These are phyloP conservation scores for Leccinum insolens DNA, from an alignment of 1,284 basidiomycete species.

Conservation along the genomic window DNA sequence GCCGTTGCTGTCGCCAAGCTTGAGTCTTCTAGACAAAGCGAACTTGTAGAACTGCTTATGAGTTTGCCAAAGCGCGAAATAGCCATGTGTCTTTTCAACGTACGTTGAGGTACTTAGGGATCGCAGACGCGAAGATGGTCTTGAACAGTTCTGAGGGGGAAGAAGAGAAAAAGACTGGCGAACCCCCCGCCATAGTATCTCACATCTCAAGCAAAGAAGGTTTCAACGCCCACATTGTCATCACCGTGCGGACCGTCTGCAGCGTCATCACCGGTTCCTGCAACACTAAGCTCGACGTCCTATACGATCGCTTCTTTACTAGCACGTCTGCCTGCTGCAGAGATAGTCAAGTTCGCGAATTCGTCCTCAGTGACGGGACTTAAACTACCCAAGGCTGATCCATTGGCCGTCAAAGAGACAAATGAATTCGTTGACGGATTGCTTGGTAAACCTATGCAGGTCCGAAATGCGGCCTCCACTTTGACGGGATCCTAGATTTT, in stretches of 20 bases:
- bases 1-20: slow-evolving; percentile 66
- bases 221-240: slow-evolving; percentile 69
- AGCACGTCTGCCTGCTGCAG: slow-evolving; percentile 66
- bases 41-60: slow-evolving; percentile 81
- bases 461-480: slow-evolving; percentile 48
- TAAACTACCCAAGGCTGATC: slow-evolving; percentile 72
- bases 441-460: slow-evolving; percentile 58
- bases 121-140: slow-evolving; percentile 82
- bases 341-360: slow-evolving; percentile 67
- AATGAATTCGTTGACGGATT: slow-evolving; percentile 79
- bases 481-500: background rate
- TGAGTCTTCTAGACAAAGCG: slow-evolving; percentile 54
- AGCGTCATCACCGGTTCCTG: slow-evolving; percentile 66
- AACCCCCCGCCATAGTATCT: slow-evolving; percentile 37
- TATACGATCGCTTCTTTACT: slow-evolving; percentile 59
- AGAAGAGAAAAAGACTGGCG: slow-evolving; percentile 42
- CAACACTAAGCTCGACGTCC: slow-evolving; percentile 45
- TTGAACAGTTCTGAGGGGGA: slow-evolving; percentile 70
- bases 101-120: slow-evolving; percentile 73
- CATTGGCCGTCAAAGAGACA: slow-evolving; percentile 68
- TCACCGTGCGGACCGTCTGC: slow-evolving; percentile 67
- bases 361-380: slow-evolving; percentile 59
- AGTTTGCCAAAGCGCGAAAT: slow-evolving; percentile 86
- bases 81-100: slow-evolving; percentile 88
- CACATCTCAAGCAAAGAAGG: slow-evolving; percentile 66